phyloP scores from a whole-genome alignment of 208 protist genomes.

The Angomonas ambiguus region DNA sequence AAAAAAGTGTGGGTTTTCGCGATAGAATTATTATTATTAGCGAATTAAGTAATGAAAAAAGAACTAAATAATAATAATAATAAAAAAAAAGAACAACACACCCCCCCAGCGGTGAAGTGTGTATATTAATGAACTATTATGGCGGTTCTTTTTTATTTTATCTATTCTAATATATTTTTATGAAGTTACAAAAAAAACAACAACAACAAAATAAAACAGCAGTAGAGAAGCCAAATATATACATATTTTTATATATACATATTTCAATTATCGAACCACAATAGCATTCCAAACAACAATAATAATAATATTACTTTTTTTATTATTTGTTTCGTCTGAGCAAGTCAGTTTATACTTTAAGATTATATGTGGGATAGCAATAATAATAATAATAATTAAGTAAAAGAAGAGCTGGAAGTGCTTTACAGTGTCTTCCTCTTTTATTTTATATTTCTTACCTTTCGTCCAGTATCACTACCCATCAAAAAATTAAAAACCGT shows the following conservation, averaged over 20 bases:
- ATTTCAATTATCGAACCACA: neutral
- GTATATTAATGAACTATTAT: no score
- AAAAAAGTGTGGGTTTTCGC: neutral
- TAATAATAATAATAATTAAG: slow-evolving; percentile 20
- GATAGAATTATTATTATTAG: neutral
- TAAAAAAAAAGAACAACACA: no score
- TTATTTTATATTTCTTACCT: slow-evolving; percentile 2
- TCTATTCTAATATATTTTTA: no score
- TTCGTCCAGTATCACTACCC: neutral
- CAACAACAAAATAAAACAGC: neutral
- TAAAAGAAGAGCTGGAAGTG: slow-evolving; percentile 4
- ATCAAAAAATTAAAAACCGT: neutral
- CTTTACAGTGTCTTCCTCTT: slow-evolving; percentile 11
- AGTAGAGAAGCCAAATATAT: neutral
- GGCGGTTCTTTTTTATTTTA: no score
- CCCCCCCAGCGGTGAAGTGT: no score
- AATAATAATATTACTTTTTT: no score
- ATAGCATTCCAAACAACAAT: neutral
- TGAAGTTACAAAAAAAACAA: slow-evolving; percentile 9
- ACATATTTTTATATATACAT: neutral
- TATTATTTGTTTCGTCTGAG: no score
- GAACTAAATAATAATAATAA: slow-evolving; percentile 1
- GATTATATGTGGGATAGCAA: neutral
- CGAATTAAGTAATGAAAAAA: neutral
- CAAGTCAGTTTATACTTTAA: no score